phyloP scores from a whole-genome alignment of 345 rosid genomes.

The Alliaria petiolata region DNA sequence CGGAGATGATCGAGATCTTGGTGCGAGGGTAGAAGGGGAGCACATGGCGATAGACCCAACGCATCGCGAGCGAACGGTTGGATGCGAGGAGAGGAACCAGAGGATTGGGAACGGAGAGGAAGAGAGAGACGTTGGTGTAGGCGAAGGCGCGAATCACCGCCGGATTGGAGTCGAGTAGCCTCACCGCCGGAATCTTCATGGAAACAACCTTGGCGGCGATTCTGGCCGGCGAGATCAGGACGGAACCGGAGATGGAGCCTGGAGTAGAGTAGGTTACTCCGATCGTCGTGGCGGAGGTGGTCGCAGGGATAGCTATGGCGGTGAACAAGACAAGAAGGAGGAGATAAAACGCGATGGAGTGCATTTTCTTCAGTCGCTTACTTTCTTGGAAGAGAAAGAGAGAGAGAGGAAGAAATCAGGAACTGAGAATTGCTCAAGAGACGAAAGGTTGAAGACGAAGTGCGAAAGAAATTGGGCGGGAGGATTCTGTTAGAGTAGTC shows the following conservation, averaged over 20 bases:
- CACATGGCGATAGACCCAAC: conserved; percentile 71
- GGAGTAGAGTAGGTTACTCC: conserved; percentile 42
- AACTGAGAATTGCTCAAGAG: conserved; percentile 4
- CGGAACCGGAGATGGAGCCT: conserved; percentile 22
- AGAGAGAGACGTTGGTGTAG: conserved; percentile 69
- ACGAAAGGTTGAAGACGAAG: conserved; percentile 31
- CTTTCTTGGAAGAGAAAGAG: conserved; percentile 1
- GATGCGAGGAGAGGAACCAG: conserved; percentile 65
- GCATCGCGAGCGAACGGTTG: conserved; percentile 66
- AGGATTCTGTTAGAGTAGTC: conserved; percentile 32
- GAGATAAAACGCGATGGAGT: conserved; percentile 8
- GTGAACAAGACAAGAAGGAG: conserved; percentile 25
- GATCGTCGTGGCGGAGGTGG: conserved; percentile 32
- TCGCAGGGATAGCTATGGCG: conserved; percentile 16
- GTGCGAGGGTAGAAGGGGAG: conserved; percentile 83
- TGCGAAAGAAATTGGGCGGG: conserved; percentile 31
- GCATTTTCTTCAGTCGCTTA: conserved; percentile 8
- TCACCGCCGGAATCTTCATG: conserved; percentile 51
- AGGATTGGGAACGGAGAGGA: conserved; percentile 80
- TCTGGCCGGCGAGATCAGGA: conserved; percentile 33
- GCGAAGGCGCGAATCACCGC: conserved; percentile 63
- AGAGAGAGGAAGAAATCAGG: conserved; percentile 4
- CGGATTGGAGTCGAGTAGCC: conserved; percentile 61
- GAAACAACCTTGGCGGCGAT: conserved; percentile 40
- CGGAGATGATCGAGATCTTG: conserved; percentile 66